Conservation (phyloP, 257 asterid species). For the Ajuga chamaepitys region DNA sequence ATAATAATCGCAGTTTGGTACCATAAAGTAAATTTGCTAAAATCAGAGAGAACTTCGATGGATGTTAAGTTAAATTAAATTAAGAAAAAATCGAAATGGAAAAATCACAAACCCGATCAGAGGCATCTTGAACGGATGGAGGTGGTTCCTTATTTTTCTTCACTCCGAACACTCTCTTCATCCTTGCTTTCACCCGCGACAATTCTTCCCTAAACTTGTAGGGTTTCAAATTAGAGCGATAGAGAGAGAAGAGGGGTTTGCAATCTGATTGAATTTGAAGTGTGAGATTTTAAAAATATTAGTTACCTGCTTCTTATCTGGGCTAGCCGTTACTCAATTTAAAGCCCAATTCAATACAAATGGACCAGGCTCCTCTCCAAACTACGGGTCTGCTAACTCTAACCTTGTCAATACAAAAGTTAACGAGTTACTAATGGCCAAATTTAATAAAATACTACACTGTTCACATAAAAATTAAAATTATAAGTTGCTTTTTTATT, state of each 20-base stretch:
- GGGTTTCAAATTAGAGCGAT: slow-evolving; percentile 12
- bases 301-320: too few species aligned
- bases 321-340: too few species aligned
- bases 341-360: too few species aligned
- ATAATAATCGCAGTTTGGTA: background rate
- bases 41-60: background rate
- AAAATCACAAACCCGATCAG: slow-evolving; percentile 56
- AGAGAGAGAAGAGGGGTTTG: background rate
- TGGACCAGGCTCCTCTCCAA: too few species aligned
- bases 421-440: too few species aligned
- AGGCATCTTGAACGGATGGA: slow-evolving; percentile 64
- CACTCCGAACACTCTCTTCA: slow-evolving; percentile 78
- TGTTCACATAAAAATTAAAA: too few species aligned
- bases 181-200: slow-evolving; percentile 11
- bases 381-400: too few species aligned
- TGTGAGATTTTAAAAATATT: too few species aligned
- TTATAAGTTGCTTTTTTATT: too few species aligned
- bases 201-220: background rate
- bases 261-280: too few species aligned
- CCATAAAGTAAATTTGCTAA: background rate
- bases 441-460: too few species aligned
- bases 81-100: background rate
- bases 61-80: background rate
- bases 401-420: too few species aligned
- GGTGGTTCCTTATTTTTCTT: slow-evolving; percentile 80